A percentile compares a stretch with the other conserved stretches of the same genome.
These are phyloP conservation scores for Groenewaldozyma sp. DNA, from an alignment of 1,139 yeast species.

Conservation along the genomic window DNA sequence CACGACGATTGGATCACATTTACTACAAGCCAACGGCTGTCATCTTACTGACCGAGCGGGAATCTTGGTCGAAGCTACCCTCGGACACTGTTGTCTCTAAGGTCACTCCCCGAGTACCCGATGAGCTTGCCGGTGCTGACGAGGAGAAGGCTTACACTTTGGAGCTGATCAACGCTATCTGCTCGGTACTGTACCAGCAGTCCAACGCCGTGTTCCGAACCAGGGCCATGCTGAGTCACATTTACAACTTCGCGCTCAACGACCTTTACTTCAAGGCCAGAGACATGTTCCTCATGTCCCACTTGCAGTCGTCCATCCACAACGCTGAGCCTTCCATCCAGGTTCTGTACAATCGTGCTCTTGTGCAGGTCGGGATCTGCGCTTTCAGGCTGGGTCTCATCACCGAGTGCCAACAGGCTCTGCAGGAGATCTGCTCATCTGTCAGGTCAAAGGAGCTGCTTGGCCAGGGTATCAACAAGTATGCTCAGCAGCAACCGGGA, in stretches of 20 bases:
- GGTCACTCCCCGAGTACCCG: constrained; percentile 29
- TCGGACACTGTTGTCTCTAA: constrained; percentile 16
- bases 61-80: constrained; percentile 55
- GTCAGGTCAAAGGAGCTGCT: constrained; percentile 83
- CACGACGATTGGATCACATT: constrained; percentile 84
- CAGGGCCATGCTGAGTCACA: constrained; percentile 75
- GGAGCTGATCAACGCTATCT: constrained; percentile 54
- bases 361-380: constrained; percentile 90
- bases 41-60: constrained; percentile 56
- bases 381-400: constrained; percentile 90
- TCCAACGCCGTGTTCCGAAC: constrained; percentile 62
- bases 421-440: constrained; percentile 83
- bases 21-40: constrained; percentile 85
- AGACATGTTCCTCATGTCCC: constrained; percentile 78
- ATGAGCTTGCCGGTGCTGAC: constrained; percentile 3
- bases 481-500: constrained; percentile 33
- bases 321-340: constrained; percentile 79
- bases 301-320: constrained; percentile 73
- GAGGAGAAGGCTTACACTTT: constrained; percentile 35
- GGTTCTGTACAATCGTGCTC: constrained; percentile 87
- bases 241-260: constrained; percentile 86
- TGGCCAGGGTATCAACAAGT: constrained; percentile 84
- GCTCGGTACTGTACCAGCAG: constrained; percentile 58
- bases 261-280: constrained; percentile 77
- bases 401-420: constrained; percentile 76